phyloP scores from a whole-genome alignment of 179 eudicot species.

The Silene coronaria region DNA sequence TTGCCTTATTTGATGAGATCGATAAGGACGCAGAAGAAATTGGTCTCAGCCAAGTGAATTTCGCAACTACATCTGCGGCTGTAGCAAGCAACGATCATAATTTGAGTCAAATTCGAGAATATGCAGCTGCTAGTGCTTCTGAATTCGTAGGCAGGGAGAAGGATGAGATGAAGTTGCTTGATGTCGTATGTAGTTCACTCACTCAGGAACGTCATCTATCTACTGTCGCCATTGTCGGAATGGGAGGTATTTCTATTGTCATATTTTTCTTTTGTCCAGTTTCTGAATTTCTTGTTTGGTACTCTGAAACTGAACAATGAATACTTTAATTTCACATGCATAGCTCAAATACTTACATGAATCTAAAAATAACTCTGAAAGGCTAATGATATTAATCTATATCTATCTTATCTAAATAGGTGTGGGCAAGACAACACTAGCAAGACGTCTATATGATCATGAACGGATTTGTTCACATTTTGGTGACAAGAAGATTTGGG shows the following conservation, averaged over 20 bases:
- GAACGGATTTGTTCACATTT: background rate
- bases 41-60: too few relatives aligned
- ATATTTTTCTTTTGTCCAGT: background rate
- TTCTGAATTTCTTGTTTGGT: too few relatives aligned
- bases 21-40: too few relatives aligned
- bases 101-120: too few relatives aligned
- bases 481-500: constrained; percentile 15
- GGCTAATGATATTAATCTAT: too few relatives aligned
- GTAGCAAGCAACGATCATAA: too few relatives aligned
- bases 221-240: constrained; percentile 25
- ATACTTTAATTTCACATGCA: too few relatives aligned
- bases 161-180: background rate
- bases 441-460: constrained; percentile 15
- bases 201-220: background rate
- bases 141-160: constrained; percentile 4
- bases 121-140: background rate
- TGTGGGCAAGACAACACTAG: constrained; percentile 25
- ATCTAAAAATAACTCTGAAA: too few relatives aligned
- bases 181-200: background rate
- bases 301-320: too few relatives aligned
- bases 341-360: too few relatives aligned
- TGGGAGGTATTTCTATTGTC: constrained; percentile 8
- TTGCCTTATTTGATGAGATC: background rate
- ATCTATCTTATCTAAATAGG: constrained; percentile 8
- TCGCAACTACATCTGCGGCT: too few relatives aligned